Conservation (phyloP, 139 green algal species). For the Chlorella sp. region DNA sequence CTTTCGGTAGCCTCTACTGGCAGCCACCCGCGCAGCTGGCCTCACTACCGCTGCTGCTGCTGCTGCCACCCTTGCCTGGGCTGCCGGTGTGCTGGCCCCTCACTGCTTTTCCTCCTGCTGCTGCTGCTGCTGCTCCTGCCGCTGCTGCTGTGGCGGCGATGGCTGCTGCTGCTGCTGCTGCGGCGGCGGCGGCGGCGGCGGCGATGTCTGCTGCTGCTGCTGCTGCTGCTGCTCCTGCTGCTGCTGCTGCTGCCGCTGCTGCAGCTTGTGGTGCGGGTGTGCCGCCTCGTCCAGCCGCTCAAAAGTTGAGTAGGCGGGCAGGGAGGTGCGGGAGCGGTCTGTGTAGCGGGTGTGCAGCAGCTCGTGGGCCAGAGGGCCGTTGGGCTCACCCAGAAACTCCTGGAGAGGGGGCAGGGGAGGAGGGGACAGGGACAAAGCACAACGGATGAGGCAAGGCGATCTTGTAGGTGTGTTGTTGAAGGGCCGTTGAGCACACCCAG, state of each 20-base stretch:
- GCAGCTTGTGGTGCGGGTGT: not conserved
- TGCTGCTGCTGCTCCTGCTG: not conserved
- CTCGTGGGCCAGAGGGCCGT: constrained; percentile 60
- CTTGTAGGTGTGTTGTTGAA: too few relatives aligned
- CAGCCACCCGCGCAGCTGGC: too few relatives aligned
- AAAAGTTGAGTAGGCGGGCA: constrained; percentile 5
- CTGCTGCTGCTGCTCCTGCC: too few relatives aligned
- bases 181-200: not conserved
- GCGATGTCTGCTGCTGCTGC: too few relatives aligned
- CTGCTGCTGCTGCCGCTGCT: not conserved
- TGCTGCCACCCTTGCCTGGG: too few relatives aligned
- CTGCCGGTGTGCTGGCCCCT: too few relatives aligned
- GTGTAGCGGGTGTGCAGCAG: constrained; percentile 73
- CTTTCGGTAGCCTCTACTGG: too few relatives aligned
- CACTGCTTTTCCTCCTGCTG: too few relatives aligned
- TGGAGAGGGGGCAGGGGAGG: constrained; percentile 24
- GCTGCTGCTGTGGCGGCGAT: not conserved
- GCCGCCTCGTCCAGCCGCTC: not conserved
- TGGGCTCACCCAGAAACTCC: constrained; percentile 58
- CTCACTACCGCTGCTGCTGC: too few relatives aligned
- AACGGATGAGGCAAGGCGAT: too few relatives aligned
- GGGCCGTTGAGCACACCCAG: constrained; percentile 52
- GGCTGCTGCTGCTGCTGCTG: not conserved
- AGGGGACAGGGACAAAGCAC: too few relatives aligned
- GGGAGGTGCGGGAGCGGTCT: constrained; percentile 30